Percentiles rank a stretch among this genome's conserved stretches.
phyloP scores from a whole-genome alignment of 257 asterid species.

The Solanum medicagineum region DNA sequence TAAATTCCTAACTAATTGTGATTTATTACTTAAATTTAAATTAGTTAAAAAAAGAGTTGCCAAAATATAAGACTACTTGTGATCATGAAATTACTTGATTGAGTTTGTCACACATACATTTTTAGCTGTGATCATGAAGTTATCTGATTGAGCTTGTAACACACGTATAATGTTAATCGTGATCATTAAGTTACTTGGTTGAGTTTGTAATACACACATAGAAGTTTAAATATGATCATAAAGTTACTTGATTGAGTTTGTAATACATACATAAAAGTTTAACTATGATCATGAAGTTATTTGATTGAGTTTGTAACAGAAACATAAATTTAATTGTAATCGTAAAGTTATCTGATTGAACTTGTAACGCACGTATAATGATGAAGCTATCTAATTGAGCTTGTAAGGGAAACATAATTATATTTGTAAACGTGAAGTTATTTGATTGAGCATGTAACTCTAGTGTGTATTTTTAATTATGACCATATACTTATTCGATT shows the following conservation, averaged over 20 bases:
- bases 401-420: not conserved
- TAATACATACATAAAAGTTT: too few relatives aligned
- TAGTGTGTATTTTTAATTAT: not conserved
- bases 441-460: not conserved
- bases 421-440: not conserved
- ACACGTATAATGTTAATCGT: not conserved
- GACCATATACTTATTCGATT: not conserved
- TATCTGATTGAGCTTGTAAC: not conserved
- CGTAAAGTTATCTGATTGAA: not conserved
- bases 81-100: too few relatives aligned
- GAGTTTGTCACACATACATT: too few relatives aligned
- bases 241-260: too few relatives aligned
- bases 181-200: not conserved
- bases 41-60: too few relatives aligned
- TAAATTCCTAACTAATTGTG: too few relatives aligned
- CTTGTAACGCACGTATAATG: not conserved
- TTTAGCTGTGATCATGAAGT: too few relatives aligned
- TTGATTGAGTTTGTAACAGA: not conserved
- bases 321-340: too few relatives aligned
- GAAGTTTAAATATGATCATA: not conserved
- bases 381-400: too few relatives aligned
- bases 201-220: too few relatives aligned
- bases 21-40: too few relatives aligned
- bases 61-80: too few relatives aligned
- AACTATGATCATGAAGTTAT: not conserved